Percentiles rank a stretch among this genome's conserved stretches.
These are phyloP conservation scores for Ophiostoma tasmaniense DNA, from an alignment of 2,329 filamentous ascomycete species.

Conservation along the genomic window DNA sequence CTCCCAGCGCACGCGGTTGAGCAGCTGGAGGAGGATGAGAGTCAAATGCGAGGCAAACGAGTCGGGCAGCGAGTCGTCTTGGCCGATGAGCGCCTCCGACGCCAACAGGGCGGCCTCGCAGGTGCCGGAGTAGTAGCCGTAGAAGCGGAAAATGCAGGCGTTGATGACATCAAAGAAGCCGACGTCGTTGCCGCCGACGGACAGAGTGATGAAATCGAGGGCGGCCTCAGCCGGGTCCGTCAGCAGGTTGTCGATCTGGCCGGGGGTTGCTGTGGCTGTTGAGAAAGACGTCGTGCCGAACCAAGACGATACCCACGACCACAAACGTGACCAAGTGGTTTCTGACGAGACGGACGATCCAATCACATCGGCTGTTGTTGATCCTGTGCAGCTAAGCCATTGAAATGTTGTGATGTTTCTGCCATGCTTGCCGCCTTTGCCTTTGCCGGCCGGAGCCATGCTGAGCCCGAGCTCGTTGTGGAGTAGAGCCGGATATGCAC, in stretches of 20 bases:
- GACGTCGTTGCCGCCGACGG: conserved; percentile 42
- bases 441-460: neutral
- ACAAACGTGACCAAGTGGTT: neutral
- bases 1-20: conserved; percentile 38
- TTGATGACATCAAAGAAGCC: conserved; percentile 44
- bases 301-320: neutral
- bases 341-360: neutral
- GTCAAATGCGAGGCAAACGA: conserved; percentile 26
- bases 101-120: conserved; percentile 34
- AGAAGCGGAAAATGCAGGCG: conserved; percentile 42
- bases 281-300: neutral
- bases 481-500: neutral
- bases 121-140: conserved; percentile 39
- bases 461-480: neutral
- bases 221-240: neutral
- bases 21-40: conserved; percentile 35
- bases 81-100: conserved; percentile 29
- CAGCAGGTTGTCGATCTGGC: neutral
- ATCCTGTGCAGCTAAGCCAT: neutral
- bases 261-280: neutral
- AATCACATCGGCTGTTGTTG: neutral
- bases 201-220: conserved; percentile 26
- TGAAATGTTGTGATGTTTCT: neutral
- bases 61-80: conserved; percentile 27
- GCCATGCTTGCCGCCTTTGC: neutral